Base-by-base conservation (phyloP, 768 basidiomycete genomes). In the Crepidotus variabilis region DNA sequence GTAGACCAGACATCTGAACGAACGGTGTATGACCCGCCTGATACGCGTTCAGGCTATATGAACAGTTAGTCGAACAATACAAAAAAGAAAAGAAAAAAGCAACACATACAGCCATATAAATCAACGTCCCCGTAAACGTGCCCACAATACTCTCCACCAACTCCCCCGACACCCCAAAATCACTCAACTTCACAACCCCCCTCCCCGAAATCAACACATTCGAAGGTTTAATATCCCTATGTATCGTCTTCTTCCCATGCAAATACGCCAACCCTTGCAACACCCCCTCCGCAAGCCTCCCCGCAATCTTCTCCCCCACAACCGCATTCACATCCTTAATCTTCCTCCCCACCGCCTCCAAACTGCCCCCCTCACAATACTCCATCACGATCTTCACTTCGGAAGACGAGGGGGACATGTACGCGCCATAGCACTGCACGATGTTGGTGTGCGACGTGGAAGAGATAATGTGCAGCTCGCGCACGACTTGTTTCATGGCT, bases 151-250 rank as follows among this genome's bases (percentile, higher is more conserved):
- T 92, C 64, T 89, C 84, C 62, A 97, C 86, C 23, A 98, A 80
- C 70, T 96, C 92, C 39, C 95, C 96, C 13, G 96, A 98, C 9
- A 98, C 96, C n/a, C 96, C 96, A 68, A 99, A 99, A 72, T 99
- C 96, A 69, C 84, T 87, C 2, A 99, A 79, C 69, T 94, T 96
- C 67, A 98, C 86, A 49, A 92, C 65, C 9, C 46, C 50, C 22
- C 55, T 54, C 21, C 61, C 60, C 28, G 63, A 60, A 28, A 99
- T 82, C 69, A 98, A 66, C n/a, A 75, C 63, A 60, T 75, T 73
- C 3, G 63, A 66, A 6, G 72, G 71, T 49, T 72, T 72, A 58
- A 75, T 69, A 55, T 74, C 72, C 24, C 73, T 67, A 61, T 75
- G 72, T 24, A 71, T 63, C 14, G 73, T 66, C n/a, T 64, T 65